Percentiles rank a stretch among this genome's conserved stretches.
phyloP scores from a whole-genome alignment of 2,329 filamentous ascomycete genomes.

The Aspergillus arachidicola region DNA sequence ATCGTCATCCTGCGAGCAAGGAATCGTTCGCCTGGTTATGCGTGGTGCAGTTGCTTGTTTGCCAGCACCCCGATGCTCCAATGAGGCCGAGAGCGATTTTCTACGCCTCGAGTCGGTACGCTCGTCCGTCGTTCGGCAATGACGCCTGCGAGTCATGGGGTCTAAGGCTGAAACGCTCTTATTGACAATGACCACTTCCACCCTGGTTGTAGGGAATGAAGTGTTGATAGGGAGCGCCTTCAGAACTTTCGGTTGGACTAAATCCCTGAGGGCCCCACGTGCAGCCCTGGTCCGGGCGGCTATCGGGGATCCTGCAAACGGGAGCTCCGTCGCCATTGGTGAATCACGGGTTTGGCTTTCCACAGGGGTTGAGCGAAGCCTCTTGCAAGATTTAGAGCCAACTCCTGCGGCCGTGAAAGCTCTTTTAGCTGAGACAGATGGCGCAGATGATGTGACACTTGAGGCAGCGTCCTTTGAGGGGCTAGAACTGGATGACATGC shows the following conservation, averaged over 20 bases:
- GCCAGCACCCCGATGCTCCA: not conserved
- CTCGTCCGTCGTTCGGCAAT: slow-evolving; percentile 16
- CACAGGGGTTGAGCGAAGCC: slow-evolving; percentile 20
- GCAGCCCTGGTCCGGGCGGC: slow-evolving; percentile 22
- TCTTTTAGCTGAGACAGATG: slow-evolving; percentile 29
- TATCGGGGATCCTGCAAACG: slow-evolving; percentile 14
- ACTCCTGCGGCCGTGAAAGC: slow-evolving; percentile 15
- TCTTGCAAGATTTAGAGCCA: slow-evolving; percentile 27
- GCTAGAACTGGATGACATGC: slow-evolving; percentile 24
- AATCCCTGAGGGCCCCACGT: slow-evolving; percentile 22
- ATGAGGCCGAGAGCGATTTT: not conserved
- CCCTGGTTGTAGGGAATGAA: not conserved
- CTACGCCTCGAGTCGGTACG: slow-evolving; percentile 9
- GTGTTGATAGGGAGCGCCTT: not conserved
- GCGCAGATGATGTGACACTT: slow-evolving; percentile 35
- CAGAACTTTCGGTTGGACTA: slow-evolving; percentile 16
- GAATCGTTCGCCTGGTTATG: slow-evolving; percentile 22
- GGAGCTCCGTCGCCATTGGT: slow-evolving; percentile 1
- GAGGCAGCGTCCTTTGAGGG: slow-evolving; percentile 24
- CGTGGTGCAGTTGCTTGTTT: not conserved
- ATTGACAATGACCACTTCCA: slow-evolving; percentile 40
- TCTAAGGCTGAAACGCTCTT: slow-evolving; percentile 9
- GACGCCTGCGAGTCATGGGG: slow-evolving; percentile 2
- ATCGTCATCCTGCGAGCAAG: slow-evolving; percentile 32
- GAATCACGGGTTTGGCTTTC: slow-evolving; percentile 15